A percentile compares a stretch with the other conserved stretches of the same genome.
Evolutionary conservation across 2,329 filamentous ascomycete species (phyloP).

Genomic region (Akanthomyces muscarius): DNA sequence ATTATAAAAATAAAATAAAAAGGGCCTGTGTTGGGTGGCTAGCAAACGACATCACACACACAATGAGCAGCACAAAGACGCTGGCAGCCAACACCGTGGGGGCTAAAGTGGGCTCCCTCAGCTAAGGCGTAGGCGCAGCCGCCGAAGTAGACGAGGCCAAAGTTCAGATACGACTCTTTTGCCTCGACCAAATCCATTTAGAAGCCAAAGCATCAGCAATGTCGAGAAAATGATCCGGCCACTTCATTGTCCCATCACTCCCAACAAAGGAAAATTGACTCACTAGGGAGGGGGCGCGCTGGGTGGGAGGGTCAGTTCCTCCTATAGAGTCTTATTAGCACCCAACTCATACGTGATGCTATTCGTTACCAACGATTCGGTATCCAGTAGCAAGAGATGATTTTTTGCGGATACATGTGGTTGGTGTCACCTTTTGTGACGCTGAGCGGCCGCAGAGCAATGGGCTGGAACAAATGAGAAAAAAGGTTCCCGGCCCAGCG

Average conservation of each 20-base stretch:
- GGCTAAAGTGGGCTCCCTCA: conserved; percentile 2
- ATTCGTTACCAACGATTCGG: conserved; percentile 8
- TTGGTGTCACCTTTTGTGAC: conserved; percentile 5
- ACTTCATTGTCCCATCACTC: neutral
- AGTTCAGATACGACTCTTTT: neutral
- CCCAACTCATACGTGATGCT: neutral
- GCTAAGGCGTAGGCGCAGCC: conserved; percentile 4
- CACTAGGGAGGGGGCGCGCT: neutral
- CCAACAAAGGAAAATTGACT: neutral
- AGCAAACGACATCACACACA: neutral
- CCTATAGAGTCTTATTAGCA: conserved; percentile 13
- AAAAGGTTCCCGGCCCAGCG: neutral
- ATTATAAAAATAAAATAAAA: neutral
- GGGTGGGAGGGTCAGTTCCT: neutral
- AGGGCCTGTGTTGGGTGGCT: neutral
- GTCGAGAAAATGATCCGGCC: neutral
- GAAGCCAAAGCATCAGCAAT: neutral
- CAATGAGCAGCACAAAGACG: neutral
- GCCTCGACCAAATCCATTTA: no score
- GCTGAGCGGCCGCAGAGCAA: conserved; percentile 1
- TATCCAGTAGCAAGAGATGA: conserved; percentile 3
- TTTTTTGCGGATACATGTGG: conserved; percentile 1
- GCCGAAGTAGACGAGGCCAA: neutral
- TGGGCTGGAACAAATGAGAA: neutral
- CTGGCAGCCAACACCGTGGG: neutral